Evolutionary conservation across 2,329 filamentous ascomycete species (phyloP), one percentile per base, ranked within the genome.

Genomic region (Colletotrichum cordylinicola): DNA sequence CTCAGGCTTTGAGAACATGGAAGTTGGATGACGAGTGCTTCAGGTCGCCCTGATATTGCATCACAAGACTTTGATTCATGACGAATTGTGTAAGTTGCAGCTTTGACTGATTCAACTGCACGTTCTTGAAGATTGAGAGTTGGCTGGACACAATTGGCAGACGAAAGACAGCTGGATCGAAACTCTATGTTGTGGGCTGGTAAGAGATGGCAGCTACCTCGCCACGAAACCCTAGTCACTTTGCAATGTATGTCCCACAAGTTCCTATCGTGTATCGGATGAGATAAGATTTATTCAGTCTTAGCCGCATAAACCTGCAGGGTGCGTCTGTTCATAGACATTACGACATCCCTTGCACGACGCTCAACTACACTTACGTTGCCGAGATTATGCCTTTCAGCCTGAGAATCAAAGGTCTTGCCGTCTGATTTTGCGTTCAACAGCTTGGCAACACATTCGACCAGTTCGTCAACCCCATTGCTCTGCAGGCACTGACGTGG

Each of bases 351-450:
- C 65, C 71, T 10, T 84, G 84, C 27, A 87, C 83, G 80, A 86
- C 86, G 21, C 85, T 85, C 68, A 80, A 87, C 7, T 82, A 86
- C 21, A 81, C 87, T 43, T 89, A 85, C 74, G 79, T 80, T 5
- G 79, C 80, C n/a, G 79, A 80, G 67, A 67, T 79, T 13, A 64
- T 76, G 18, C 78, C 77, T 1, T 78, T 75, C 67, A 31, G 64
- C 18, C 58, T 79, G 13, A 78, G 79, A 13, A 70, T 69, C 66
- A 81, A 80, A 61, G 82, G 80, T 0, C 52, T 82, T 6, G 80
- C 80, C 10, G 64, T 81, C 6, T 77, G 82, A 24, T 77, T 78
- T 4, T 77, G 80, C 13, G 79, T 66, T 6, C 60, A 66, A 9
- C 58, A 56, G 16, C 58, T 60, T 48, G 58, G 69, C 21, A 39